Evolutionary conservation across 805 yeast species (phyloP).

Genomic region (Metschnikowia drakensbergensis): DNA sequence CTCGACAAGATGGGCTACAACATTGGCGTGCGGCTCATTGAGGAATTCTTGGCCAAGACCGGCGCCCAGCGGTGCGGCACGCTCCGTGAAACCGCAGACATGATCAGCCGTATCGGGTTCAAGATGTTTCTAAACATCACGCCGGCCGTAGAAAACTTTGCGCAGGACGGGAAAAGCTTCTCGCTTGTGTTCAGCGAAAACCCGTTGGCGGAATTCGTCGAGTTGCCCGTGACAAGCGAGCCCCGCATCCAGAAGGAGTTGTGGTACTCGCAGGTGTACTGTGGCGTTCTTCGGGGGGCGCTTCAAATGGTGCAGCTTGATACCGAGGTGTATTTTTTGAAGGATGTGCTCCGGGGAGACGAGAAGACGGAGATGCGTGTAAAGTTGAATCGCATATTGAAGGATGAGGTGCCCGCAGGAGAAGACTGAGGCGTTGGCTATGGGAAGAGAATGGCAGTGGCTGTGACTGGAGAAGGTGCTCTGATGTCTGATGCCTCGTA

Average conservation of each 20-base stretch:
- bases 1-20: constrained; percentile 92
- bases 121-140: constrained; percentile 80
- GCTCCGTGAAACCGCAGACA: constrained; percentile 84
- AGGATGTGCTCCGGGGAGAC: constrained; percentile 81
- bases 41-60: constrained; percentile 86
- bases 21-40: constrained; percentile 86
- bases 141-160: constrained; percentile 75
- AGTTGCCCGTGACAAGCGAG: constrained; percentile 68
- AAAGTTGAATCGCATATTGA: constrained; percentile 64
- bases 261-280: constrained; percentile 89
- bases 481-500: too few relatives aligned
- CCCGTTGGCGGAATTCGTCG: constrained; percentile 93
- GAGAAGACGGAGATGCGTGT: constrained; percentile 75
- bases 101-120: constrained; percentile 82
- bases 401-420: constrained; percentile 96
- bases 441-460: too few relatives aligned
- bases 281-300: constrained; percentile 89
- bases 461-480: too few relatives aligned
- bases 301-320: constrained; percentile 94
- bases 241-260: constrained; percentile 63
- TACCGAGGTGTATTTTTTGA: constrained; percentile 74
- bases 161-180: constrained; percentile 69
- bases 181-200: constrained; percentile 74
- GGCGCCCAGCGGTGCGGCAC: constrained; percentile 78
- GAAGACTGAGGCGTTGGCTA: constrained; percentile 55